A percentile compares a stretch with the other conserved stretches of the same genome.
Evolutionary conservation across 371 early-diverging fungal species (phyloP).

Genomic region (Mucor racemosus): DNA sequence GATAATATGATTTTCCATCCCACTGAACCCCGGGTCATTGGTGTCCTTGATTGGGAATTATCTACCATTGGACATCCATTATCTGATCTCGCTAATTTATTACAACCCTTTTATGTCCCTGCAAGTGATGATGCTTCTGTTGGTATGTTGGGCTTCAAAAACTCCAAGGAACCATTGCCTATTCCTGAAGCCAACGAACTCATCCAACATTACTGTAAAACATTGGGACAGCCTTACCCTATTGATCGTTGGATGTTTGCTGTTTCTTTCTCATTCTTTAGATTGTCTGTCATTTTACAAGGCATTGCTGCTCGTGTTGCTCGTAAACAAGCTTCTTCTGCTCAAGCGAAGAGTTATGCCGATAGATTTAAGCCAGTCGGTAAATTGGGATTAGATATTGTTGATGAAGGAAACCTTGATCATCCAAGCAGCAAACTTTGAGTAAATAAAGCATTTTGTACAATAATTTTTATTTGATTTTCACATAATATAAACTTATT

Average conservation of each 20-base stretch:
- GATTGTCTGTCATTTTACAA: conserved; percentile 81
- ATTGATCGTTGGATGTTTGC: conserved; percentile 68
- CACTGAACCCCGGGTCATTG: conserved; percentile 79
- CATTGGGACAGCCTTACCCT: conserved; percentile 62
- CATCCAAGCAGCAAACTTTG: conserved; percentile 16
- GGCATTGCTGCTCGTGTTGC: conserved; percentile 90
- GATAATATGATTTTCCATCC: conserved; percentile 73
- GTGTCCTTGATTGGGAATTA: conserved; percentile 95
- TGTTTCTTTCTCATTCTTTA: conserved; percentile 58
- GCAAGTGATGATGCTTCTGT: conserved; percentile 41
- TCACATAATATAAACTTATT: neutral
- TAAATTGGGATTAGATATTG: conserved; percentile 36
- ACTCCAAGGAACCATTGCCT: conserved; percentile 57
- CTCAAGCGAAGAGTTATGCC: conserved; percentile 66
- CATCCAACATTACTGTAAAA: conserved; percentile 67
- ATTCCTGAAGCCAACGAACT: conserved; percentile 69
- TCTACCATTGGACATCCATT: conserved; percentile 94
- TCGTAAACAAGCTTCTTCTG: conserved; percentile 85
- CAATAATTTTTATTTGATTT: neutral
- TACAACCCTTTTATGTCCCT: conserved; percentile 73
- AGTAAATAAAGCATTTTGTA: conserved; percentile 4
- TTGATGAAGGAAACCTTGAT: conserved; percentile 41
- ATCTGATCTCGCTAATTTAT: conserved; percentile 86
- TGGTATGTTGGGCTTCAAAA: conserved; percentile 43
- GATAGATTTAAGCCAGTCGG: conserved; percentile 40